Conservation (phyloP, 1,284 basidiomycete genomes). For the Schizophyllum amplum region DNA sequence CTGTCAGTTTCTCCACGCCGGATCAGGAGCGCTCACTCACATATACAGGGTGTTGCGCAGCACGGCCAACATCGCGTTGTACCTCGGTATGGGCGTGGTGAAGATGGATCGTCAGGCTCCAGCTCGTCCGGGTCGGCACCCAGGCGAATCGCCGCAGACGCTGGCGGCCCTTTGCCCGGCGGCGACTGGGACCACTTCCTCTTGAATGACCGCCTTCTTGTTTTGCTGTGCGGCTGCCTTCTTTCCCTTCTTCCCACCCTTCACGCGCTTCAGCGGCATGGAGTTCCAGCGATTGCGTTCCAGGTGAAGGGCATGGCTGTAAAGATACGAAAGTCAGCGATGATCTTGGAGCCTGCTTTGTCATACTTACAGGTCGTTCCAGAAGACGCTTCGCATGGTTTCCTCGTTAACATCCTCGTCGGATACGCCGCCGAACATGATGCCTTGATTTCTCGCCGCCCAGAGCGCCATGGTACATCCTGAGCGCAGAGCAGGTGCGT, state of each 20-base stretch:
- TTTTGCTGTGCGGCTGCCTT: conserved; percentile 29
- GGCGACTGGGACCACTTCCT: conserved; percentile 7
- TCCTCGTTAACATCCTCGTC: conserved; percentile 89
- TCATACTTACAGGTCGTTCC: conserved; percentile 63
- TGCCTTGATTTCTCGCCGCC: conserved; percentile 59
- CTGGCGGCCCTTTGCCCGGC: conserved; percentile 20
- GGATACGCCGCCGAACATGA: conserved; percentile 88
- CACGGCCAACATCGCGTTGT: conserved; percentile 89
- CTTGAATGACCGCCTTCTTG: conserved; percentile 24
- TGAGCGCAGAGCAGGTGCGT: conserved; percentile 63
- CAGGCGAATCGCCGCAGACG: conserved; percentile 19
- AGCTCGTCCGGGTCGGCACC: conserved; percentile 18
- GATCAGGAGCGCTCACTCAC: conserved; percentile 30
- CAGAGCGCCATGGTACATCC: conserved; percentile 85
- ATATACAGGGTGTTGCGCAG: conserved; percentile 83
- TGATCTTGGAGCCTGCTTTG: neutral
- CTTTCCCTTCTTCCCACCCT: conserved; percentile 26
- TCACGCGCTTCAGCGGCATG: conserved; percentile 63
- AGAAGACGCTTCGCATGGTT: conserved; percentile 76
- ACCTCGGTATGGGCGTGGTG: conserved; percentile 71
- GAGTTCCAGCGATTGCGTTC: conserved; percentile 78
- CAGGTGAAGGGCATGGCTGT: conserved; percentile 76
- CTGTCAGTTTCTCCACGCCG: neutral
- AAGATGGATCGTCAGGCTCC: conserved; percentile 68
- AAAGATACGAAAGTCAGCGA: neutral